Conservation (phyloP, 352 stramenopile species). For the Phytophthora kernoviae region DNA sequence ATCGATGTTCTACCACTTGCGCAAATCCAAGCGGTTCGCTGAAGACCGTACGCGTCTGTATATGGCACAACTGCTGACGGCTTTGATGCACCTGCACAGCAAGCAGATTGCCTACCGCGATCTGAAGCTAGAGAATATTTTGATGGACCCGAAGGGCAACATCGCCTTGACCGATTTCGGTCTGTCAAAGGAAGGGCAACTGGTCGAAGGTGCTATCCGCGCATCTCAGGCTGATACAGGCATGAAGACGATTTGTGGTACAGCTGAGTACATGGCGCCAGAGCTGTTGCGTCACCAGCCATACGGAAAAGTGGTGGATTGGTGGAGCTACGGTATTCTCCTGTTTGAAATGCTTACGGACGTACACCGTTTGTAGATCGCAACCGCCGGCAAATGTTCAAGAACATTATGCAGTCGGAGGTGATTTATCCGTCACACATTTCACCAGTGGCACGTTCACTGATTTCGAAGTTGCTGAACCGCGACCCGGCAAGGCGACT, state of each 20-base stretch:
- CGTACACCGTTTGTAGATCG: constrained; percentile 88
- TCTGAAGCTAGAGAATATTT: constrained; percentile 90
- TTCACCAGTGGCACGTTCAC: constrained; percentile 63
- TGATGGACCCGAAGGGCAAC: constrained; percentile 89
- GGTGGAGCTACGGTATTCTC: constrained; percentile 91
- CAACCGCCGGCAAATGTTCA: constrained; percentile 90
- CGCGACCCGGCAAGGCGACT: constrained; percentile 93
- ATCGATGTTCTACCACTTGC: constrained; percentile 90
- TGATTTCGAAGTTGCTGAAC: constrained; percentile 92
- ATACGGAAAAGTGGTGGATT: constrained; percentile 91
- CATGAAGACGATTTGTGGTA: constrained; percentile 92
- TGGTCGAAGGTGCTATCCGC: constrained; percentile 82
- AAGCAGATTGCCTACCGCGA: constrained; percentile 91
- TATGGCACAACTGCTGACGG: constrained; percentile 87
- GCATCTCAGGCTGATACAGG: constrained; percentile 76
- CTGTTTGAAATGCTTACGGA: constrained; percentile 90
- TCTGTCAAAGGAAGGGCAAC: constrained; percentile 85
- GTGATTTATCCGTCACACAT: constrained; percentile 91
- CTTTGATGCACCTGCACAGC: constrained; percentile 88
- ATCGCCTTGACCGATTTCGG: constrained; percentile 90
- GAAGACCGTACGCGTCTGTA: constrained; percentile 87
- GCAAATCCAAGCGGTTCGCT: constrained; percentile 87
- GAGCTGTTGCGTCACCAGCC: constrained; percentile 84
- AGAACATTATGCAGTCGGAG: constrained; percentile 91
- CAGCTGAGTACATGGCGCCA: constrained; percentile 89